phyloP scores from a whole-genome alignment of 208 protist species.

The Endotrypanum monterogeii region DNA sequence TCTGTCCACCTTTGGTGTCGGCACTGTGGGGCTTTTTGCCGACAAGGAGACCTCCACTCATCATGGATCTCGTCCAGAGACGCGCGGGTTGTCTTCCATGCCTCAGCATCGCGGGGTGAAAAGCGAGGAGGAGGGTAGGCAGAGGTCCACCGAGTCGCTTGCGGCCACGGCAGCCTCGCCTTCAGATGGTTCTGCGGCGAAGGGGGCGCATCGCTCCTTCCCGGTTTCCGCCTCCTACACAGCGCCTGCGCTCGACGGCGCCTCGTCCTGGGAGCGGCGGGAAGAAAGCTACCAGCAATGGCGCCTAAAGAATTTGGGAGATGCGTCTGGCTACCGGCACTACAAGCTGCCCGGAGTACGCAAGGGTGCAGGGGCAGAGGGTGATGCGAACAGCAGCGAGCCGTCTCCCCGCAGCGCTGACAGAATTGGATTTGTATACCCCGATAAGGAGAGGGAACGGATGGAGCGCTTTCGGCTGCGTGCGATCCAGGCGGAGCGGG shows the following conservation, averaged over 20 bases:
- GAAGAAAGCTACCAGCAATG: constrained; percentile 48
- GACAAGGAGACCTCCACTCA: constrained; percentile 9
- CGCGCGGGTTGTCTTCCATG: not conserved
- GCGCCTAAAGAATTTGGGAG: constrained; percentile 28
- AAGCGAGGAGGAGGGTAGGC: not conserved
- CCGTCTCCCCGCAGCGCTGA: not conserved
- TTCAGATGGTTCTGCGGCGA: not conserved
- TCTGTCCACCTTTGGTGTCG: constrained; percentile 36
- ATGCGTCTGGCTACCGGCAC: constrained; percentile 26
- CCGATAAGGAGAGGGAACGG: constrained; percentile 9
- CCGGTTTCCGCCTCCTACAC: constrained; percentile 34
- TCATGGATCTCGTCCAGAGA: not conserved
- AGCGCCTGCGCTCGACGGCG: constrained; percentile 10
- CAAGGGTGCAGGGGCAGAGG: not conserved
- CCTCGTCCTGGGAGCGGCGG: constrained; percentile 26
- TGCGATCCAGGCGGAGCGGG: constrained; percentile 39
- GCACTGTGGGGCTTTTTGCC: constrained; percentile 59
- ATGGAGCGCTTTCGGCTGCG: constrained; percentile 34
- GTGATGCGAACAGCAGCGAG: not conserved
- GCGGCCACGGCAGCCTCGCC: not conserved
- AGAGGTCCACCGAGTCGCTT: not conserved
- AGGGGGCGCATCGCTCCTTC: not conserved
- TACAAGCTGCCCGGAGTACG: not conserved
- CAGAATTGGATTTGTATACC: not conserved
- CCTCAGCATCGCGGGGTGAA: not conserved